phyloP scores from a whole-genome alignment of 257 asterid genomes.

The Galeopsis tetrahit region DNA sequence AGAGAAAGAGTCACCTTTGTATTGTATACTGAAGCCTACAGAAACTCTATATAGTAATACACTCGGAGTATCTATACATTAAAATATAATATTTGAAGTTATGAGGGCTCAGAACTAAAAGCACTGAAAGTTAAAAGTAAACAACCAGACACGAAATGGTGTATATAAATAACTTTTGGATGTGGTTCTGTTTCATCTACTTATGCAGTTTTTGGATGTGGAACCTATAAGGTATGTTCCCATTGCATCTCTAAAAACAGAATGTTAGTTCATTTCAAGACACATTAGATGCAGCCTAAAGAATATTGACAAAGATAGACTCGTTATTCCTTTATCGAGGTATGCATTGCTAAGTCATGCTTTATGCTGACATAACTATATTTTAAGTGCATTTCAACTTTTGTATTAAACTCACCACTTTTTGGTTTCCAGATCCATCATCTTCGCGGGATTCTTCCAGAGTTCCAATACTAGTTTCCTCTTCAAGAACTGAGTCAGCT shows the following conservation, averaged over 20 bases:
- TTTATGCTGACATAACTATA: conserved; percentile 10
- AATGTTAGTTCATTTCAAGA: conserved; percentile 1
- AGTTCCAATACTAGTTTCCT: conserved; percentile 38
- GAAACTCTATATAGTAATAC: not conserved
- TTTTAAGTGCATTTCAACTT: not conserved
- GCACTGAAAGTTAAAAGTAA: conserved; percentile 5
- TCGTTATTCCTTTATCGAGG: conserved; percentile 9
- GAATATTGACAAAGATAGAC: not conserved
- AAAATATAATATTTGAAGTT: not conserved
- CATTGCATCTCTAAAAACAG: not conserved
- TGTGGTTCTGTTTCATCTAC: no score
- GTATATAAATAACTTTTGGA: not conserved
- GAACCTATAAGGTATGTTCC: conserved; percentile 1
- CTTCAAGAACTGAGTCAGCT: conserved; percentile 43
- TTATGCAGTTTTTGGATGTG: no score
- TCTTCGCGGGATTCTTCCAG: conserved; percentile 37
- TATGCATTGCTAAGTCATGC: not conserved
- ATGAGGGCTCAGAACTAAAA: not conserved
- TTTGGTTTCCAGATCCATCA: conserved; percentile 38
- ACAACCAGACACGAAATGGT: not conserved
- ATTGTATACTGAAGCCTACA: conserved; percentile 1
- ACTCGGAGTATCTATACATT: not conserved
- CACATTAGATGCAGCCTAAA: not conserved
- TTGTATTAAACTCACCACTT: conserved; percentile 48
- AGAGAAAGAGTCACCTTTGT: not conserved